Evolutionary conservation across 2,329 filamentous ascomycete genomes (phyloP), one percentile per base, ranked within the genome.

Genomic region (Helminthosporium solani): DNA sequence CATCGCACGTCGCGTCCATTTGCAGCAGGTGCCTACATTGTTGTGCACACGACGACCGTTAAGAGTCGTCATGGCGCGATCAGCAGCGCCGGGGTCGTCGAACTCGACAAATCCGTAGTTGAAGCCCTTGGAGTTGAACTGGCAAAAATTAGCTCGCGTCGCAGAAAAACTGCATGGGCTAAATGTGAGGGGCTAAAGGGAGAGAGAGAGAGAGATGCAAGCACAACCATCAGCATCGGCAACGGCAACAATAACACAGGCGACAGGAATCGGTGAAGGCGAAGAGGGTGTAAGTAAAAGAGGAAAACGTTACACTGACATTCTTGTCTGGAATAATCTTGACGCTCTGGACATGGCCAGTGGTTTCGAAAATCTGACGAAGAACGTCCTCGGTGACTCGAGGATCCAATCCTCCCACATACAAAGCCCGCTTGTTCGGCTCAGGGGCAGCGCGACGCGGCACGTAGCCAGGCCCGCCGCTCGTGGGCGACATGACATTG

Each of bases 261-360:
- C 23, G 27, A 16, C 8, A 33, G 27, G 15, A 40, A 46, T 27
- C 20, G 30, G 28, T 11, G 47, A 20, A 27, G 39, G 47, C 2
- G 11, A 35, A 38, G 21, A 25, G 6, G 27, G 35, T n/a, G n/a
- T 25, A 25, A 41, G 43, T 54, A 52, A 52, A 42, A 53, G 42
- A 42, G 57, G 55, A 35, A 59, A 57, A 49, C 50, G 84, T 36
- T 25, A 44, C 42, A 58, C 90, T 82, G 77, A 96, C 91, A 75
- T 96, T 99, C 81, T 99, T 99, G 79, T 99, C 94, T 42, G 94
- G 94, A 70, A 99, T 99, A 68, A 99, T 96, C 80, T 99, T 99
- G 70, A 99, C 94, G 67, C 90, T 96, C 75, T 96, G 87, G 56
- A 99, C 94, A 74, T 99, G 94, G 46, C 94, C 94, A 49, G 91